Evolutionary conservation across 2,329 filamentous ascomycete genomes (phyloP), one percentile per base, ranked within the genome.

Genomic region (Colletotrichum sp.): DNA sequence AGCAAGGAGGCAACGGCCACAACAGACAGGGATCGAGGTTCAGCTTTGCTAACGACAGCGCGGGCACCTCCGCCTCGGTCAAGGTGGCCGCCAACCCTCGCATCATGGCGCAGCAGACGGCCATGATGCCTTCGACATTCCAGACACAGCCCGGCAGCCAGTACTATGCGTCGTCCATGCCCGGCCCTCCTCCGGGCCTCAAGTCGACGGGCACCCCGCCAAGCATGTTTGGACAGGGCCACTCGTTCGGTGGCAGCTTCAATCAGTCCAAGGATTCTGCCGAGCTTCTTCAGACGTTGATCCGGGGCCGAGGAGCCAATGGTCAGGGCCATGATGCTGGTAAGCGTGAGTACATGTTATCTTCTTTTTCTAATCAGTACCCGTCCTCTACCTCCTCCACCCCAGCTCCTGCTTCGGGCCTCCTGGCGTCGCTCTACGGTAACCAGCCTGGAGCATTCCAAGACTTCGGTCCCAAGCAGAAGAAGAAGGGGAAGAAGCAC

Each of bases 401-500:
- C 88, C 93, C 93, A 88, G 94, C 93, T 93, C 94, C 94, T 95
- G 94, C 94, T 92, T 93, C 95, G 90, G 93, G 94, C 90, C 94
- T 96, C 90, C 90, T 96, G 89, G 94, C 92, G 91, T 94, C 95
- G 91, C 95, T 97, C 90, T 97, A 97, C 90, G 95, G 94, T 88
- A 90, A 92, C 85, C 94, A 94, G 89, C 89, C 94, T 90, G 95
- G 94, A 90, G 92, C 92, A 88, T 95, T 95, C 89, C 94, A 96
- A 93, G 96, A 98, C 86, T 93, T 94, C 89, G 94, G 94, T 89
- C 94, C 95, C 89, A 97, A 98, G 93, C 96, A 97, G 92, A 98
- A 98, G 94, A 98, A 98, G 93, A 98, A 98, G 95, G 96, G 96
- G 90, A 98, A 98, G 93, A 98, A 98, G 95, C 96, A 98, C 92